Evolutionary conservation across 139 green algal genomes (phyloP), one percentile per base, ranked within the genome.

Genomic region (Coelastrella sp.): DNA sequence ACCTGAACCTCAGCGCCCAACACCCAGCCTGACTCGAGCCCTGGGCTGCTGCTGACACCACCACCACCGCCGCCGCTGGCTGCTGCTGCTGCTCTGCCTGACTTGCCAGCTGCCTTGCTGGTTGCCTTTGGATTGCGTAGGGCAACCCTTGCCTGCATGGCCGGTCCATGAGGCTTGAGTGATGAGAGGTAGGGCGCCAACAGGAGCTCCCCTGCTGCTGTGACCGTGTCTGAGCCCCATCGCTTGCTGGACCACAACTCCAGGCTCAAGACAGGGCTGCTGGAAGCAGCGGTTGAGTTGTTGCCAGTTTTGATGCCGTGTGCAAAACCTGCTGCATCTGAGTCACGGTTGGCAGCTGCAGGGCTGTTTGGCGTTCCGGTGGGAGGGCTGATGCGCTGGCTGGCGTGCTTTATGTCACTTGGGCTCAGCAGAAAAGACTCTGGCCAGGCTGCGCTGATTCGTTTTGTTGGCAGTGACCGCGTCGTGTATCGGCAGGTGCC

Each of bases 181-280:
- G 35, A 7, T 11, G 61, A 19, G 14, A 90, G 85, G 12, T 84
- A 61, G 6, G 85, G 85, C 0, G 20, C 73, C 8, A 90, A 19
- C n/a, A 84, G 85, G 73, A 90, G 74, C 73, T 90, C 85, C 7
- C 85, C 85, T 59, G 85, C 17, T 17, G 74, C 73, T 63, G 57
- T 58, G 5, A 84, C 25, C 14, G 85, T 60, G 60, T 90, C 85
- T 58, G 85, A n/a, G 25, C 85, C 85, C 85, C 85, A 90, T 8
- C 85, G 73, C 73, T 90, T 90, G 73, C 49, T 83, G 7, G 74
- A 66, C 19, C 58, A 75, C 4, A 90, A 15, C 85, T 84, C 85
- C 63, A 90, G 27, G 5, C 58, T 35, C 7, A 90, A 59, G 8
- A 88, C 84, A 20, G 84, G 84, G 68, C 84, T 88, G 84, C 68